Evolutionary conservation across 148 eudicot genomes (phyloP).

Genomic region (Dysphania ambrosioides): DNA sequence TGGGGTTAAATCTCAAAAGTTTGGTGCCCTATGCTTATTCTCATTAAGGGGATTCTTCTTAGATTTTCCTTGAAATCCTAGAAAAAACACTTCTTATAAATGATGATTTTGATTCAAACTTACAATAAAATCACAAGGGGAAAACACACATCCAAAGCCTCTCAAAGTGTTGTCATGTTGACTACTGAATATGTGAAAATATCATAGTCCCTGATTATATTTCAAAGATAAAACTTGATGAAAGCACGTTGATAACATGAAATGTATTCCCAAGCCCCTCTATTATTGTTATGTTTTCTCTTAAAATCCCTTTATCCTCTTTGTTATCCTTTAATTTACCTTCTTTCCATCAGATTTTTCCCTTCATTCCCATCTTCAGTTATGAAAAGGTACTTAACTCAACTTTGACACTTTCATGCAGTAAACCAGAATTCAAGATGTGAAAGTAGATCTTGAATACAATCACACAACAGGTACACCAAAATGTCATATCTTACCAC

Average conservation of each 20-base stretch:
- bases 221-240: not conserved
- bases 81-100: not conserved
- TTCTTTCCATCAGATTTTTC: not conserved
- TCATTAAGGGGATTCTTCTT: not conserved
- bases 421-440: not conserved
- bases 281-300: not conserved
- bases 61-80: not conserved
- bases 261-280: not conserved
- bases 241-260: not conserved
- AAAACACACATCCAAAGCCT: not conserved
- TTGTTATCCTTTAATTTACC: not conserved
- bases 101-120: not conserved
- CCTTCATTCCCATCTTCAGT: not conserved
- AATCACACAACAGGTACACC: not conserved
- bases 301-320: not conserved
- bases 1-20: not conserved
- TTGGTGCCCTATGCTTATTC: not conserved
- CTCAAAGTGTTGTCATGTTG: not conserved
- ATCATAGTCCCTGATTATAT: not conserved
- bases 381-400: not conserved
- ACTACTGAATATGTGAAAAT: too few relatives aligned
- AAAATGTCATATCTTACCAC: slow-evolving; percentile 45
- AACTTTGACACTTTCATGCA: not conserved
- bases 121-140: not conserved
- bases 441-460: not conserved